These are phyloP conservation scores for Linanthus parryae DNA, from an alignment of 148 eudicot genomes.

Conservation along the genomic window DNA sequence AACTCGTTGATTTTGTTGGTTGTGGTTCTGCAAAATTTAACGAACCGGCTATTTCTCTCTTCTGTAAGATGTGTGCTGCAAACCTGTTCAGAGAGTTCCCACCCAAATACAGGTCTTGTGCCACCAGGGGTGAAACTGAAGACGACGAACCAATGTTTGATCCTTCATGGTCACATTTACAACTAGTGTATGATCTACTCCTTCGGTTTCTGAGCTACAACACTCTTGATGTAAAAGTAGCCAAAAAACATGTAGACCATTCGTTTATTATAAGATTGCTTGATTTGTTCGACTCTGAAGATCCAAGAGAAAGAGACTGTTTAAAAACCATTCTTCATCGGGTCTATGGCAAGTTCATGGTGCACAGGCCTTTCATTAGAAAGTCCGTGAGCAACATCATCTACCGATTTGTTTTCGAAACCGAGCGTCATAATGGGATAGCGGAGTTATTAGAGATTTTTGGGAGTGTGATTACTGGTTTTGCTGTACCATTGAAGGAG, in stretches of 20 bases:
- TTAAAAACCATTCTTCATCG: conserved; percentile 41
- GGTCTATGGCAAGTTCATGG: conserved; percentile 51
- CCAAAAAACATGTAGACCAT: conserved; percentile 36
- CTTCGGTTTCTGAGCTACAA: conserved; percentile 25
- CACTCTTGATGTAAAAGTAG: conserved; percentile 37
- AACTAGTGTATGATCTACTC: conserved; percentile 44
- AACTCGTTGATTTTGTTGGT: conserved; percentile 37
- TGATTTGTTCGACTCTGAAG: conserved; percentile 44
- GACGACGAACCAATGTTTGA: conserved; percentile 45
- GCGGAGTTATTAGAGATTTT: conserved; percentile 50
- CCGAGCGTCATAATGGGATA: conserved; percentile 45
- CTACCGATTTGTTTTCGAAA: conserved; percentile 38
- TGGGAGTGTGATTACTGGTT: conserved; percentile 51
- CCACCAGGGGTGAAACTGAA: conserved; percentile 29
- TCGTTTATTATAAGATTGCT: conserved; percentile 28
- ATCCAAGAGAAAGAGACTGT: conserved; percentile 50
- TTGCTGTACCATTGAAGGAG: conserved; percentile 48
- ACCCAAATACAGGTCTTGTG: conserved; percentile 22
- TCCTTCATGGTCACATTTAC: conserved; percentile 49
- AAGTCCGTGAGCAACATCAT: conserved; percentile 42
- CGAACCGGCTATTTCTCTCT: conserved; percentile 31
- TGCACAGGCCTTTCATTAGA: conserved; percentile 42
- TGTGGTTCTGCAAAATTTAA: conserved; percentile 37
- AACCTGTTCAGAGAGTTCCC: conserved; percentile 47
- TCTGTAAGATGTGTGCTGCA: conserved; percentile 38